Conservation (phyloP, 176 grass and related monocot genomes). For the Lolium multiflorum region DNA sequence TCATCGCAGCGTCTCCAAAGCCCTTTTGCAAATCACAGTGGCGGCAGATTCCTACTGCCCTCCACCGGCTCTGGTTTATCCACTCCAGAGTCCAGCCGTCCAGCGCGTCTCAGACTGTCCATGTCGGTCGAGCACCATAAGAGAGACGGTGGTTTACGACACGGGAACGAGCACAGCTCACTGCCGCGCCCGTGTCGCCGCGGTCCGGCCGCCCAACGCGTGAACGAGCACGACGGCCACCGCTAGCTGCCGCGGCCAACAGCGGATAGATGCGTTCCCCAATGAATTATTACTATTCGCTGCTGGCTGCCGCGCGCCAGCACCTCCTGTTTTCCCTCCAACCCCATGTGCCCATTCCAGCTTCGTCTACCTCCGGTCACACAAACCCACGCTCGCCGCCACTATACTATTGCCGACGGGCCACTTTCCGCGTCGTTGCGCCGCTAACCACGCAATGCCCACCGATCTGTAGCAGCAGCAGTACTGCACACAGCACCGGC, state of each 20-base stretch:
- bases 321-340: not conserved
- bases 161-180: not conserved
- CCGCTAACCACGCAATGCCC: not conserved
- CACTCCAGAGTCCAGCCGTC: not conserved
- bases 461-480: slow-evolving; percentile 25
- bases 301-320: not conserved
- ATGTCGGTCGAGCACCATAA: not conserved
- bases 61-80: not conserved
- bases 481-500: too few species aligned
- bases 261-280: not conserved
- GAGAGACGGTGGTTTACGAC: too few species aligned
- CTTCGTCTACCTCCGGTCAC: slow-evolving; percentile 34
- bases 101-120: not conserved
- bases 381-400: not conserved
- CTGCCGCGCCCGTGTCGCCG: not conserved
- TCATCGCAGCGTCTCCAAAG: slow-evolving; percentile 19
- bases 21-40: not conserved
- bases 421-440: slow-evolving; percentile 39
- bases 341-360: slow-evolving; percentile 22
- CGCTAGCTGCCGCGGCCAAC: slow-evolving; percentile 27
- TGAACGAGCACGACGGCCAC: not conserved
- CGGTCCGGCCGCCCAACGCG: not conserved
- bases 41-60: not conserved
- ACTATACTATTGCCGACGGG: slow-evolving; percentile 33
- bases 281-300: not conserved